A percentile compares a stretch with the other conserved stretches of the same genome.
Evolutionary conservation across 805 yeast genomes (phyloP).

Genomic region (Saccharomycopsis malanga): DNA sequence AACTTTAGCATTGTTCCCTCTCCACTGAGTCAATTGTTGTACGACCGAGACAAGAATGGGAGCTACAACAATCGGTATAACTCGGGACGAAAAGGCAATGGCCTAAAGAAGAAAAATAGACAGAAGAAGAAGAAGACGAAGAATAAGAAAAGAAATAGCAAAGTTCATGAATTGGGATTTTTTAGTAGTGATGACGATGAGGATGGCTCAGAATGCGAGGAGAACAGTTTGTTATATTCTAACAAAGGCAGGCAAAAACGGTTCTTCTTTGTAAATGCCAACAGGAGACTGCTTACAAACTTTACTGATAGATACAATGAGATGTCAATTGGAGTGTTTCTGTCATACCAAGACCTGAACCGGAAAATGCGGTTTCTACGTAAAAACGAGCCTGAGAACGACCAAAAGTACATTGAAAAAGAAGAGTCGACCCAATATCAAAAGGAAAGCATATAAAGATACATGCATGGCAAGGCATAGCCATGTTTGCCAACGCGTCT

Average conservation of each 20-base stretch:
- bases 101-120: no score
- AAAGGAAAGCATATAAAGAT: no score
- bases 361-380: background rate
- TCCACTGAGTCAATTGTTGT: slow-evolving; percentile 15
- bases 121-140: no score
- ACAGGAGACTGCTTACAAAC: background rate
- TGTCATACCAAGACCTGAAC: background rate
- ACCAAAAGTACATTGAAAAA: no score
- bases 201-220: background rate
- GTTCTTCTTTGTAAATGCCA: background rate
- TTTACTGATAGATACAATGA: background rate
- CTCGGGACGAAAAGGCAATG: no score
- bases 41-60: background rate
- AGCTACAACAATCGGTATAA: no score
- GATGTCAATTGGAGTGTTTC: background rate
- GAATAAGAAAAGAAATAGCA: no score
- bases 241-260: background rate
- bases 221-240: background rate
- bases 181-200: background rate
- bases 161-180: no score
- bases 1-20: slow-evolving; percentile 21
- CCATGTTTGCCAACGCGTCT: no score
- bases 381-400: no score
- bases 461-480: no score
- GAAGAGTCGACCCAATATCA: no score